Percentiles rank a stretch among this genome's conserved stretches.
These are phyloP conservation scores for Pichia ethanolica DNA, from an alignment of 805 yeast genomes.

Conservation along the genomic window DNA sequence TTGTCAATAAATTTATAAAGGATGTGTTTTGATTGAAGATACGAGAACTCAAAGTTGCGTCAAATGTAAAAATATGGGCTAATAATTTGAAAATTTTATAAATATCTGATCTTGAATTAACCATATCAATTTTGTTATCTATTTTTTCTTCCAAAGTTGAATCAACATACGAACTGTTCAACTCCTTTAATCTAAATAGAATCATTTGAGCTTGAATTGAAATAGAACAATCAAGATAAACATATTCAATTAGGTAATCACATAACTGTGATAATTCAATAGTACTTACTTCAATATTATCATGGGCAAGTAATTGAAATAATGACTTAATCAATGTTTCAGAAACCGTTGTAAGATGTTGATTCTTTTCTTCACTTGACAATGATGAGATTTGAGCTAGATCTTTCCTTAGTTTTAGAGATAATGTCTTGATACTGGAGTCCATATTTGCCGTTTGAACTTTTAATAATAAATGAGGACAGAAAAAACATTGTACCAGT, in stretches of 20 bases:
- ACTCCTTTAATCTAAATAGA: not conserved
- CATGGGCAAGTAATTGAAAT: not conserved
- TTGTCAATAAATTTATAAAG: conserved; percentile 16
- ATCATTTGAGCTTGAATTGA: conserved; percentile 4
- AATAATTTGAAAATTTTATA: conserved; percentile 13
- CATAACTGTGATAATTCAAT: not conserved
- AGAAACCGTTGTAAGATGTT: not conserved
- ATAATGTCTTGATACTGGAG: not conserved
- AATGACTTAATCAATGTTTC: conserved; percentile 1
- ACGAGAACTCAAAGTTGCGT: conserved; percentile 11
- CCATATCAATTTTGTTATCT: conserved; percentile 14
- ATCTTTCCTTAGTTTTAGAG: not conserved
- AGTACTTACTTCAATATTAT: not conserved
- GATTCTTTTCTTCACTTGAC: not conserved
- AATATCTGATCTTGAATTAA: conserved; percentile 10
- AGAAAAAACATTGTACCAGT: too few relatives aligned
- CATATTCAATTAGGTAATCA: conserved; percentile 1
- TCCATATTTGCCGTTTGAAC: too few relatives aligned
- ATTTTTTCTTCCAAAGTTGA: conserved; percentile 3
- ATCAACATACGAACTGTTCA: not conserved
- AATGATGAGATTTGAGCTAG: not conserved
- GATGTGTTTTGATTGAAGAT: conserved; percentile 15
- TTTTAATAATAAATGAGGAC: too few relatives aligned
- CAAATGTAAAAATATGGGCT: conserved; percentile 18
- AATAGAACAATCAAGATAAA: not conserved